phyloP scores from a whole-genome alignment of 495 filamentous ascomycete species.

The Tuber magnatum region DNA sequence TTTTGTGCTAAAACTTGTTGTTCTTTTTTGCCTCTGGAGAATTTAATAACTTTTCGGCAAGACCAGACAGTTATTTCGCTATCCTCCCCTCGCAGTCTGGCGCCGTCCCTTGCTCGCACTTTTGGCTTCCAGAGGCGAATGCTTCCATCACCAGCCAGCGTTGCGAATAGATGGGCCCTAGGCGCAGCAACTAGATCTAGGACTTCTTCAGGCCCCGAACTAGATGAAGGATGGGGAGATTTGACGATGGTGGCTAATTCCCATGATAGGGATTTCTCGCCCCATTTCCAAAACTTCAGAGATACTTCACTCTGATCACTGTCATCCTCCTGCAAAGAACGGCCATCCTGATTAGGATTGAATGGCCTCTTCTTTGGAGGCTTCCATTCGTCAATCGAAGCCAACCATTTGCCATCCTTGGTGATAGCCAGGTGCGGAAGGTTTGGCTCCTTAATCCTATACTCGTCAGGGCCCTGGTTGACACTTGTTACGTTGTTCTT shows the following conservation, averaged over 20 bases:
- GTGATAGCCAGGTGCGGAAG: conserved; percentile 65
- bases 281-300: conserved; percentile 87
- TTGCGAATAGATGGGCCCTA: conserved; percentile 61
- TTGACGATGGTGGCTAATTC: conserved; percentile 74
- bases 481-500: conserved; percentile 77
- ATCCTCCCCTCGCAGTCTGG: conserved; percentile 35
- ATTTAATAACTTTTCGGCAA: conserved; percentile 55
- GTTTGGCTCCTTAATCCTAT: conserved; percentile 63
- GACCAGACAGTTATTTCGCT: conserved; percentile 60
- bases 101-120: conserved; percentile 43
- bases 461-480: conserved; percentile 62
- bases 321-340: conserved; percentile 46
- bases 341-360: not conserved
- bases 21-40: conserved; percentile 47
- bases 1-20: conserved; percentile 25
- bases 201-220: conserved; percentile 50
- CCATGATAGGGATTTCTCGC: conserved; percentile 54
- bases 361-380: conserved; percentile 55
- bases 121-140: conserved; percentile 73
- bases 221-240: conserved; percentile 58
- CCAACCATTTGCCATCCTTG: conserved; percentile 78
- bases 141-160: conserved; percentile 68
- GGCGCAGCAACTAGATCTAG: conserved; percentile 66
- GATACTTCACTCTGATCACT: conserved; percentile 53
- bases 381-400: conserved; percentile 82